These are phyloP conservation scores for Ilyonectria destructans DNA, from an alignment of 2,329 filamentous ascomycete species.

Conservation along the genomic window DNA sequence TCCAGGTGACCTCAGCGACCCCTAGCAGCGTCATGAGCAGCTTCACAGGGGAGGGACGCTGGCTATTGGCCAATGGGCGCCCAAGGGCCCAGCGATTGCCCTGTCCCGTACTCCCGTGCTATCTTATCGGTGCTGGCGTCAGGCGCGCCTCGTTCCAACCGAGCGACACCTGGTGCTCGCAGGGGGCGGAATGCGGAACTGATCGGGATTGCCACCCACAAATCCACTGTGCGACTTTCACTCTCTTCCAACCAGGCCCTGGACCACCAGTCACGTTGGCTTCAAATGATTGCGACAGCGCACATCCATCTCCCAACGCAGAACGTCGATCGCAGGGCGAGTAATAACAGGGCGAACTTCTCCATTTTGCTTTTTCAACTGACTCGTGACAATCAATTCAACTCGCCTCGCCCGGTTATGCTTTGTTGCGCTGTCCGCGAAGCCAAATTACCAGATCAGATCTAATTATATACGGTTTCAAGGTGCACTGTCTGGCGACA, in stretches of 20 bases:
- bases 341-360: slow-evolving; percentile 22
- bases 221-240: slow-evolving; percentile 9
- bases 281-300: slow-evolving; percentile 20
- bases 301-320: slow-evolving; percentile 16
- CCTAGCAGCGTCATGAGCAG: slow-evolving; percentile 18
- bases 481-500: slow-evolving; percentile 5
- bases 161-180: slow-evolving; percentile 1
- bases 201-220: slow-evolving; percentile 9
- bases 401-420: background rate
- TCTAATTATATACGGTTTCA: background rate
- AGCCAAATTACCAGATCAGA: background rate
- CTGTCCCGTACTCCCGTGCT: background rate
- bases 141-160: background rate
- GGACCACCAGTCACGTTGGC: slow-evolving; percentile 21
- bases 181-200: slow-evolving; percentile 7
- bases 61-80: slow-evolving; percentile 32
- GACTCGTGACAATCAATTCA: slow-evolving; percentile 13
- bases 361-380: slow-evolving; percentile 22
- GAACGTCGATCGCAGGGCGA: slow-evolving; percentile 20
- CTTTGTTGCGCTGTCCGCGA: slow-evolving; percentile 21
- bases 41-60: slow-evolving; percentile 16
- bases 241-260: slow-evolving; percentile 18
- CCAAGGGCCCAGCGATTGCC: background rate
- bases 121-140: slow-evolving; percentile 15
- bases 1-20: slow-evolving; percentile 17